Evolutionary conservation across 2,329 filamentous ascomycete genomes (phyloP), one percentile per base, ranked within the genome.

Genomic region (Aspergillus fructus): DNA sequence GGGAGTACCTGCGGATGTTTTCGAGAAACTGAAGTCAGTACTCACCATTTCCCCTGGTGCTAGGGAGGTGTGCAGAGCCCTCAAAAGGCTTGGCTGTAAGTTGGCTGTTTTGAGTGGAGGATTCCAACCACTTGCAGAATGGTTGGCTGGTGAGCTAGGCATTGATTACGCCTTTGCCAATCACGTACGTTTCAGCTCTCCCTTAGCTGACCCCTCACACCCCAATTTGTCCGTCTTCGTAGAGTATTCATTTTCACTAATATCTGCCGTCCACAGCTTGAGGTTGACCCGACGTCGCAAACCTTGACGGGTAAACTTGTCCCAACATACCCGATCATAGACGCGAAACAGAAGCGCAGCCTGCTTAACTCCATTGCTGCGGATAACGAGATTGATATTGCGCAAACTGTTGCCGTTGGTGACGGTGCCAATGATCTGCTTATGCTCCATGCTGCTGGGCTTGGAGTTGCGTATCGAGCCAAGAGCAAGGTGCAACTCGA

Each of bases 41-140:
- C 85, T 99, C 53, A 88, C 89, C 23, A 87, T 96, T 49, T 96
- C 94, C 1, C 85, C 86, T 11, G 94, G 94, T 6, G 93, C 91
- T 1, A 83, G 81, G 17, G 85, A 90, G 62, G 80, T 97, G 17
- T 82, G 96, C 61, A 83, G 76, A 59, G 89, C 87, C 0, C 78
- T 99, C 51, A 92, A 90, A 75, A 81, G 83, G 21, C 78, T 96
- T 5, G 93, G 93, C 7, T 89, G 90, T 75, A 93, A 90, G 76
- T 91, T 92, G 2, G 94, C 93, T 0, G 93, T 99, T 5, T 77
- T 97, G 33, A 96, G 91, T 34, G 94, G 94, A 45, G 94, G 94
- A 0, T 99, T 99, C 76, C 85, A 90, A 62, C 93, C 93, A 0
- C 78, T 97, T 62, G 96, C 94, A 0, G 83, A 86, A 56, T 97